phyloP scores from a whole-genome alignment of 495 filamentous ascomycete genomes.

The Lasiosphaeria hispida region DNA sequence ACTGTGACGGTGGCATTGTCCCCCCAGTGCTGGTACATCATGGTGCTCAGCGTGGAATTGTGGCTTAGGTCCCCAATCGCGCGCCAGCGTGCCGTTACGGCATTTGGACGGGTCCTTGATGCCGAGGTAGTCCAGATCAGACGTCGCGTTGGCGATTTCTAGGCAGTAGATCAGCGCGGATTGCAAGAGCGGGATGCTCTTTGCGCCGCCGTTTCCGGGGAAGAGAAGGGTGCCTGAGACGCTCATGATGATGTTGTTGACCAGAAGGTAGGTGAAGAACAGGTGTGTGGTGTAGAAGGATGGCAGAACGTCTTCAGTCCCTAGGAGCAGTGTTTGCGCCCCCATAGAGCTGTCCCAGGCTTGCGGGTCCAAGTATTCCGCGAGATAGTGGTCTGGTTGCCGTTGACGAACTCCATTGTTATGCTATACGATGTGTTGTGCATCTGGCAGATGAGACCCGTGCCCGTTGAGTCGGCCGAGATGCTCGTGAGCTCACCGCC shows the following conservation, averaged over 20 bases:
- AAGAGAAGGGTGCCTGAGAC: conserved; percentile 1
- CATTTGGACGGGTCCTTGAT: neutral
- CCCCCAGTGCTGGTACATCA: conserved; percentile 17
- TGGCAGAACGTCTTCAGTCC: neutral
- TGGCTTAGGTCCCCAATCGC: conserved; percentile 17
- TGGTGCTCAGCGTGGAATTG: conserved; percentile 20
- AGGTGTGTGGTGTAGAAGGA: conserved; percentile 5
- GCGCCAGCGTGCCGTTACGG: conserved; percentile 13
- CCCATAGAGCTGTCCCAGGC: neutral
- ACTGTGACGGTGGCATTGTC: conserved; percentile 1
- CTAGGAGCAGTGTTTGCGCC: neutral
- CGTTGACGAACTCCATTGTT: conserved; percentile 8
- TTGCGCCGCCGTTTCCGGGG: neutral
- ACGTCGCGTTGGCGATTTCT: neutral
- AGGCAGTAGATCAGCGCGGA: conserved; percentile 10
- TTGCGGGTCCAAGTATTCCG: neutral
- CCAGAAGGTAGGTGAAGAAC: neutral
- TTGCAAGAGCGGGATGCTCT: neutral
- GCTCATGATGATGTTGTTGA: neutral
- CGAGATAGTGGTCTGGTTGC: neutral
- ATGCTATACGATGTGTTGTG: conserved; percentile 12
- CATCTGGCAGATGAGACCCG: conserved; percentile 13
- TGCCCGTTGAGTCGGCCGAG: neutral
- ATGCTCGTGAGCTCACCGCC: no score
- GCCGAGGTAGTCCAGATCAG: neutral